A percentile compares a stretch with the other conserved stretches of the same genome.
phyloP scores from a whole-genome alignment of 805 yeast species.

The Candida maesae region DNA sequence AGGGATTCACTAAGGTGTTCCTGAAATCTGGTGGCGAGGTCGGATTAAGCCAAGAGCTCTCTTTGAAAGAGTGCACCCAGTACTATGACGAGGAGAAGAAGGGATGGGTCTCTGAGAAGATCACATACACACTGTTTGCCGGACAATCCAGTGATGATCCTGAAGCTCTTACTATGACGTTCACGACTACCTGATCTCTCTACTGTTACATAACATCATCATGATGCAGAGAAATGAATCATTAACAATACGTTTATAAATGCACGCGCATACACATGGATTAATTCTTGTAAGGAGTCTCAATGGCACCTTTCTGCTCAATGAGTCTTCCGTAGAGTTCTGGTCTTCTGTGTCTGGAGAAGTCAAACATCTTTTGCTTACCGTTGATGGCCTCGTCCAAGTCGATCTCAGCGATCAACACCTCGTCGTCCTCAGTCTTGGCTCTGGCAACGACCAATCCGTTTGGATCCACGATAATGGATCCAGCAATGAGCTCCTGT shows the following conservation, averaged over 20 bases:
- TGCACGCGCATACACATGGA: no score
- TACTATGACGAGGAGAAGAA: slow-evolving; percentile 46
- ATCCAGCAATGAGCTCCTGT: slow-evolving; percentile 34
- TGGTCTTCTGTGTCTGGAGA: slow-evolving; percentile 36
- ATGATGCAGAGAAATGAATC: no score
- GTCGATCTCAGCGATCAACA: slow-evolving; percentile 32
- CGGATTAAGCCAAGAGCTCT: slow-evolving; percentile 33
- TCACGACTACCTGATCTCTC: no score
- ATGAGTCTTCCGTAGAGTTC: slow-evolving; percentile 29
- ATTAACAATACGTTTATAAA: no score
- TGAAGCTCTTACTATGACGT: no score
- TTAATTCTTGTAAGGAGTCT: slow-evolving; percentile 16
- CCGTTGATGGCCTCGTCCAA: slow-evolving; percentile 34
- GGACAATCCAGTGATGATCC: slow-evolving; percentile 38
- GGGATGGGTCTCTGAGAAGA: slow-evolving; percentile 50
- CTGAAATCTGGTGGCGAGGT: slow-evolving; percentile 41
- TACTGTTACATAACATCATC: no score
- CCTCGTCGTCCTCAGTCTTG: slow-evolving; percentile 33
- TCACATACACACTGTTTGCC: slow-evolving; percentile 43
- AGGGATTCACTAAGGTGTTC: slow-evolving; percentile 49
- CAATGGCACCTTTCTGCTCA: slow-evolving; percentile 29
- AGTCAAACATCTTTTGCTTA: slow-evolving; percentile 35
- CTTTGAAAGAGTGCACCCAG: slow-evolving; percentile 45
- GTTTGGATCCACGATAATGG: slow-evolving; percentile 35
- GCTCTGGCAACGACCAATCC: slow-evolving; percentile 34